These are phyloP conservation scores for Basidioascus undulatus DNA, from an alignment of 768 basidiomycete species.

Conservation along the genomic window DNA sequence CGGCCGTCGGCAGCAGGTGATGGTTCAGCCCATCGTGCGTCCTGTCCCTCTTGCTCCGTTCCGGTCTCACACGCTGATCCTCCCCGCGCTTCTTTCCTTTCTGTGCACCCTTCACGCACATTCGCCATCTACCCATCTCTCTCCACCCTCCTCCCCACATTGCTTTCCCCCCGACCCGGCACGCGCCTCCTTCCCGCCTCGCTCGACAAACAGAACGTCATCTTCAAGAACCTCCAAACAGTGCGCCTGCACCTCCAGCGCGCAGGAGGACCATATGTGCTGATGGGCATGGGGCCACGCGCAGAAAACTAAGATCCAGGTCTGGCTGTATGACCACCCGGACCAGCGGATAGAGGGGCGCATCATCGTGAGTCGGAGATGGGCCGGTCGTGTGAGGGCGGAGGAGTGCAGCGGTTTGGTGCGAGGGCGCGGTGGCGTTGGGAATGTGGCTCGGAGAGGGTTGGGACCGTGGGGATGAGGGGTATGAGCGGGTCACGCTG, in stretches of 20 bases:
- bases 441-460: too few relatives aligned
- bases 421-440: too few relatives aligned
- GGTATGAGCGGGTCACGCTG: too few relatives aligned
- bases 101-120: too few relatives aligned
- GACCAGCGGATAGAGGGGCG: conserved; percentile 90
- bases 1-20: conserved; percentile 78
- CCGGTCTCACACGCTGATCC: conserved; percentile 1
- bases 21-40: conserved; percentile 97
- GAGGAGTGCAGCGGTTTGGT: too few relatives aligned
- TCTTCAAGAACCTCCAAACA: conserved; percentile 91
- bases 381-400: too few relatives aligned
- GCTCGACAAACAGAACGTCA: conserved; percentile 43
- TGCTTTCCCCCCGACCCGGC: neutral
- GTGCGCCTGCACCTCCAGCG: conserved; percentile 18
- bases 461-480: too few relatives aligned
- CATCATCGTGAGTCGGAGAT: conserved; percentile 80
- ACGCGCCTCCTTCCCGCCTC: too few relatives aligned
- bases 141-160: neutral
- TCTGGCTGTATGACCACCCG: conserved; percentile 93
- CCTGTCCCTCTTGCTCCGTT: neutral
- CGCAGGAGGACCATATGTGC: conserved; percentile 1
- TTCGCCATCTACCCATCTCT: neutral
- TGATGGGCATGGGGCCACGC: neutral
- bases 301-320: conserved; percentile 57
- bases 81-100: too few relatives aligned